These are phyloP conservation scores for Citrus medica DNA, from an alignment of 345 rosid species.

Conservation along the genomic window DNA sequence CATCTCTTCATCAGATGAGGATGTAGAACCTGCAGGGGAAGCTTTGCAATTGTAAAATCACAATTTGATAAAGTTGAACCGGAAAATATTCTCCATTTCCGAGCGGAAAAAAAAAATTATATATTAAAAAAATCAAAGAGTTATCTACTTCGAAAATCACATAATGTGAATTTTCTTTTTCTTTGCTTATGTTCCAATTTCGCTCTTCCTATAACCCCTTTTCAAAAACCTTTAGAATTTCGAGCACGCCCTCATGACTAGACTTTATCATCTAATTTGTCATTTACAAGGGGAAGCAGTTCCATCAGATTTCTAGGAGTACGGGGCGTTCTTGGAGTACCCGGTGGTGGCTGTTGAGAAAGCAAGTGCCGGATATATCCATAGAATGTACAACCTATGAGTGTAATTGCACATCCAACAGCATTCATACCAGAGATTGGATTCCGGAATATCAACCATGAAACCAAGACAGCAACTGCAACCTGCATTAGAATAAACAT, in stretches of 20 bases:
- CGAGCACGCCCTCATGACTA: conserved; percentile 19
- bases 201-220: background rate
- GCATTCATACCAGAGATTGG: conserved; percentile 89
- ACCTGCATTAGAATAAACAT: conserved; percentile 44
- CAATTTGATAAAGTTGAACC: background rate
- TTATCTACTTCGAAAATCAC: conserved; percentile 13
- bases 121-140: background rate
- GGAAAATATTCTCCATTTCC: conserved; percentile 2
- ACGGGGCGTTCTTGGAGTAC: conserved; percentile 87
- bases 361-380: conserved; percentile 91
- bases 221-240: conserved; percentile 6
- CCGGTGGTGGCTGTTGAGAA: conserved; percentile 67
- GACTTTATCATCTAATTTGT: conserved; percentile 83
- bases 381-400: conserved; percentile 89
- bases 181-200: background rate
- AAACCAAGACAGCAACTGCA: conserved; percentile 89
- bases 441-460: conserved; percentile 91
- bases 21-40: background rate
- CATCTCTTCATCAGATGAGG: background rate
- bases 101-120: conserved; percentile 1
- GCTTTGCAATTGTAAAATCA: background rate
- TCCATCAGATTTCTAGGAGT: conserved; percentile 78
- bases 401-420: conserved; percentile 90
- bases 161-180: background rate
- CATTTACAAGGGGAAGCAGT: conserved; percentile 87